A percentile compares a stretch with the other conserved stretches of the same genome.
Evolutionary conservation across 1,284 basidiomycete genomes (phyloP).

Genomic region (Leccinum cinnamomeum): DNA sequence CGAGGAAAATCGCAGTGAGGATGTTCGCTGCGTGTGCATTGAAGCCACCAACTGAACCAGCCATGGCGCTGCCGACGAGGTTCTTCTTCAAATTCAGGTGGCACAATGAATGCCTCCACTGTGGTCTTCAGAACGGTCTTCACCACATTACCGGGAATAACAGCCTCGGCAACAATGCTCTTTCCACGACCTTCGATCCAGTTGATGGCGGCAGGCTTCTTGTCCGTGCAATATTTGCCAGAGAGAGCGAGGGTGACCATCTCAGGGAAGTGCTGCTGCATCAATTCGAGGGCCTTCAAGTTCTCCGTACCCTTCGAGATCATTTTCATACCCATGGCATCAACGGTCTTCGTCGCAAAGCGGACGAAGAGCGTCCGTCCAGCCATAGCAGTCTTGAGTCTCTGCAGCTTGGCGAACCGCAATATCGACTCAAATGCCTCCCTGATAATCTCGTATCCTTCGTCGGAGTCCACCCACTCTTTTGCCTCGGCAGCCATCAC

Average conservation of each 20-base stretch:
- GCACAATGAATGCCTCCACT: slow-evolving; percentile 75
- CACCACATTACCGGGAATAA: slow-evolving; percentile 88
- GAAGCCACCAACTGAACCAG: slow-evolving; percentile 94
- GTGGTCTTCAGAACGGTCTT: slow-evolving; percentile 94
- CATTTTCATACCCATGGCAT: slow-evolving; percentile 99
- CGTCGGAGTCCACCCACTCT: slow-evolving; percentile 85
- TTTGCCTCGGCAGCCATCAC: slow-evolving; percentile 81
- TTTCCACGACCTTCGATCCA: slow-evolving; percentile 99
- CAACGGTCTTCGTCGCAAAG: slow-evolving; percentile 94
- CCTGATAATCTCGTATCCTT: slow-evolving; percentile 78
- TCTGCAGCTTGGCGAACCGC: slow-evolving; percentile 83
- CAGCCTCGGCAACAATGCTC: slow-evolving; percentile 94
- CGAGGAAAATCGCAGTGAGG: slow-evolving; percentile 92
- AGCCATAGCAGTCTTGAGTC: slow-evolving; percentile 83
- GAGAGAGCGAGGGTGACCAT: slow-evolving; percentile 94
- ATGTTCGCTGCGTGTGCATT: slow-evolving; percentile 99
- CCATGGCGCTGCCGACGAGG: slow-evolving; percentile 96
- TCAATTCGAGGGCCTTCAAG: slow-evolving; percentile 72
- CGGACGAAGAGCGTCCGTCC: slow-evolving; percentile 94
- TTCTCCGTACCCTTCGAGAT: slow-evolving; percentile 93
- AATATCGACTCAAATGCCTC: slow-evolving; percentile 94
- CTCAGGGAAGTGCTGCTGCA: slow-evolving; percentile 83
- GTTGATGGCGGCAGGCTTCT: slow-evolving; percentile 99
- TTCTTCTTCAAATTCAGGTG: slow-evolving; percentile 99
- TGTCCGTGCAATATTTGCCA: slow-evolving; percentile 99